phyloP scores from a whole-genome alignment of 495 filamentous ascomycete genomes.

The Hypoxylon rickii region DNA sequence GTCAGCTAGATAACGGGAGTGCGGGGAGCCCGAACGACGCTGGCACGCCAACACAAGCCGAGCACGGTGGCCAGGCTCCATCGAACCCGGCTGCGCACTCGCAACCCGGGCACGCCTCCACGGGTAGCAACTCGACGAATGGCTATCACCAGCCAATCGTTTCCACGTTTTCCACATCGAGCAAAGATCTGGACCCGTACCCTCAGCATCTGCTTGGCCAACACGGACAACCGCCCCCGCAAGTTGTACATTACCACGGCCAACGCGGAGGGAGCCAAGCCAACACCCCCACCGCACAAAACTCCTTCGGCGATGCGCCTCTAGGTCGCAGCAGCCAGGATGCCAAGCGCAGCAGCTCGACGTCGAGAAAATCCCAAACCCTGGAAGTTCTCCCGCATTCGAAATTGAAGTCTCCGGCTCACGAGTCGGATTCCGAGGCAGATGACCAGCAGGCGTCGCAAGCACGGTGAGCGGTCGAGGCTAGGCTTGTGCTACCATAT shows the following conservation, averaged over 20 bases:
- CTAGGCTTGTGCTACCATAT: too few species aligned
- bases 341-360: slow-evolving; percentile 36
- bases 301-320: slow-evolving; percentile 44
- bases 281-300: slow-evolving; percentile 59
- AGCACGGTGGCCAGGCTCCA: slow-evolving; percentile 44
- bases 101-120: slow-evolving; percentile 47
- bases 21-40: slow-evolving; percentile 52
- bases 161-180: slow-evolving; percentile 76
- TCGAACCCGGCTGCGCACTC: slow-evolving; percentile 18
- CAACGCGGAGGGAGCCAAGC: slow-evolving; percentile 63
- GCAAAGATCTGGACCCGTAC: slow-evolving; percentile 73
- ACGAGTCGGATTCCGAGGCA: slow-evolving; percentile 15
- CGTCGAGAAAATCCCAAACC: slow-evolving; percentile 30
- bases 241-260: slow-evolving; percentile 65
- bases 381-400: slow-evolving; percentile 48
- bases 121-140: slow-evolving; percentile 52
- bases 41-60: slow-evolving; percentile 61
- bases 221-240: slow-evolving; percentile 62
- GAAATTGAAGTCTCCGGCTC: slow-evolving; percentile 34
- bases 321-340: slow-evolving; percentile 50
- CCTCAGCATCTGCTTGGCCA: slow-evolving; percentile 66
- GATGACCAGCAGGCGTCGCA: slow-evolving; percentile 20
- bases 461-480: too few species aligned
- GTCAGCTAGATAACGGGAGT: slow-evolving; percentile 44
- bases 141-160: slow-evolving; percentile 69